A percentile compares a stretch with the other conserved stretches of the same genome.
These are phyloP conservation scores for Lenzites betulinus DNA, from an alignment of 768 basidiomycete genomes.

Conservation along the genomic window DNA sequence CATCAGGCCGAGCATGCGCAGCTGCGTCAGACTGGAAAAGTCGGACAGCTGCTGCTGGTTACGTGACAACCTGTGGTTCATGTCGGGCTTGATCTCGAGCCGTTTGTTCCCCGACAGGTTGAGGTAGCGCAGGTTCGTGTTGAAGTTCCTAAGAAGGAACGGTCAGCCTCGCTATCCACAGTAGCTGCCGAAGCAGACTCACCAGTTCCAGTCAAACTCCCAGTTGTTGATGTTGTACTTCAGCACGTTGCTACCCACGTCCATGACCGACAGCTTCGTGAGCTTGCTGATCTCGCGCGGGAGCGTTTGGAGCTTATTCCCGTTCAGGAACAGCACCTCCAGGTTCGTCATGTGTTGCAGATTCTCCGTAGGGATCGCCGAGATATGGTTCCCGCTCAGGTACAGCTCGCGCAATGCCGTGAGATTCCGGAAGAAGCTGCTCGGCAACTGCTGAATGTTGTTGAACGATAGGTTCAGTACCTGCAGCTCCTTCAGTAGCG, in stretches of 20 bases:
- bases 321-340: conserved; percentile 83
- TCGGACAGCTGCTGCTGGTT: conserved; percentile 55
- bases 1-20: conserved; percentile 95
- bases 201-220: conserved; percentile 99
- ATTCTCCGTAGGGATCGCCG: conserved; percentile 88
- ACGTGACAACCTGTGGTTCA: conserved; percentile 23
- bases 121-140: conserved; percentile 88
- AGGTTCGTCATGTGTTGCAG: conserved; percentile 69
- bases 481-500: conserved; percentile 71
- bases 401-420: conserved; percentile 81
- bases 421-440: conserved; percentile 72
- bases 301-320: conserved; percentile 89
- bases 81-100: conserved; percentile 88
- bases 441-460: conserved; percentile 86
- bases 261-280: conserved; percentile 74
- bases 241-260: conserved; percentile 90
- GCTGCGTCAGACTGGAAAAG: conserved; percentile 81
- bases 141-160: conserved; percentile 82
- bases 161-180: not conserved
- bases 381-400: conserved; percentile 93
- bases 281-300: conserved; percentile 90
- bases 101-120: conserved; percentile 97
- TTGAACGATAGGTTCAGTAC: conserved; percentile 95
- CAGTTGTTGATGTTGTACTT: conserved; percentile 98
- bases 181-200: conserved; percentile 27